These are phyloP conservation scores for Ottelia alismoides DNA, from an alignment of 106 monocot genomes.

Conservation along the genomic window DNA sequence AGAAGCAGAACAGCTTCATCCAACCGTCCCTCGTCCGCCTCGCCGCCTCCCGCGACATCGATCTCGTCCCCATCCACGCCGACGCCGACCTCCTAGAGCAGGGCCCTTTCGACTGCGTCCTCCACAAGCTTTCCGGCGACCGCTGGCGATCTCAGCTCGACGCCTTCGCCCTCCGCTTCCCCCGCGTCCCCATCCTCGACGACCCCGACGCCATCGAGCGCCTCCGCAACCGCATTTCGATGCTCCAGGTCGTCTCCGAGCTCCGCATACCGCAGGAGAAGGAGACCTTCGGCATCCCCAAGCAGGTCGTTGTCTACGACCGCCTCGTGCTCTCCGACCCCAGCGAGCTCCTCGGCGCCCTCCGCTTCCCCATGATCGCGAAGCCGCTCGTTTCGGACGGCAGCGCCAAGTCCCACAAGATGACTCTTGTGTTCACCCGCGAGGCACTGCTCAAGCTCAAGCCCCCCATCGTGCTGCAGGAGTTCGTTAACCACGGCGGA, in stretches of 20 bases:
- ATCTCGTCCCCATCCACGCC: constrained; percentile 47
- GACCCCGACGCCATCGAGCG: constrained; percentile 29
- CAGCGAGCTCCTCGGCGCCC: constrained; percentile 5
- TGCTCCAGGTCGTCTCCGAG: constrained; percentile 37
- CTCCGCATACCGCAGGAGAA: constrained; percentile 7
- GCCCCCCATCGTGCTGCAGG: constrained; percentile 56
- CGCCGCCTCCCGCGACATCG: constrained; percentile 26
- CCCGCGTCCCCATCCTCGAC: constrained; percentile 33
- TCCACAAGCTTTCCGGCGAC: constrained; percentile 45
- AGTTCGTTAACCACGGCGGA: constrained; percentile 63
- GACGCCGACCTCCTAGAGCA: constrained; percentile 21
- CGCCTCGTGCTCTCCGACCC: constrained; percentile 18
- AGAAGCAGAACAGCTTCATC: constrained; percentile 43
- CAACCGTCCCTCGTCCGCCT: constrained; percentile 31
- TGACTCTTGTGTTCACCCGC: constrained; percentile 37
- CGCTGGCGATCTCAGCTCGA: constrained; percentile 30
- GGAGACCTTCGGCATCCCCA: constrained; percentile 44
- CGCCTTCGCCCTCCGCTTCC: constrained; percentile 16
- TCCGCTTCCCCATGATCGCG: constrained; percentile 43
- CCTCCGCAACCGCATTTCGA: constrained; percentile 47
- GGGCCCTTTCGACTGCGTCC: constrained; percentile 30
- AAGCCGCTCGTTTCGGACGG: constrained; percentile 61
- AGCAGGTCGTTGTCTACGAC: constrained; percentile 29
- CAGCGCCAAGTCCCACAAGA: constrained; percentile 42
- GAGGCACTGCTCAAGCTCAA: constrained; percentile 28